Base-by-base conservation (phyloP, 1,139 yeast genomes). In the Trichomonascaceae sp. region DNA sequence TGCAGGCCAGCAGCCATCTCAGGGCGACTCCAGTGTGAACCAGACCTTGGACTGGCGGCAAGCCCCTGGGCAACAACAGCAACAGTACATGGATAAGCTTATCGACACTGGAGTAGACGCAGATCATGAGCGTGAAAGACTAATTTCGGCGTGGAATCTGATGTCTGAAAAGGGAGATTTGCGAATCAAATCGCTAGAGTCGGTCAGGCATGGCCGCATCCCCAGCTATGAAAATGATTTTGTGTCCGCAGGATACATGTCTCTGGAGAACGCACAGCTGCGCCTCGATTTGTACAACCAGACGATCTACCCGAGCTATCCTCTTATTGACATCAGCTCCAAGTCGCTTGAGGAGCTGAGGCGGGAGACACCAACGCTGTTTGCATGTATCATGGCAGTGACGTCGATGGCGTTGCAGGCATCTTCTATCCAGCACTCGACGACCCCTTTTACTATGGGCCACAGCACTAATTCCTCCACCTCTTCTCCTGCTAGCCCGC, bases 371-470 rank as follows among this genome's bases (percentile, higher is more conserved):
- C 93, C 93, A 2, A 61, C 69, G 28, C 53, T 84, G 31, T 71
- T 81, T 43, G 67, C 76, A 32, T 64, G 80, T 1, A 58, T 82
- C 16, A 70, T 84, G 70, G 67, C 81, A 1, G 66, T 74, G 9
- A 60, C 81, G 1, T 71, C 78, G 4, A 51, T 66, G 26, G 56
- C 68, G 5, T 50, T 63, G 25, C 6, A 20, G 11, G 6, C 23
- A 11, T 8, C 9, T 20, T 20, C 23, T 8, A 11, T 20, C 23
- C 11, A 6, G 6, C 6, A 6, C 6, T 20, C 23, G 11, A 11
- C 9, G 11, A 20, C 23, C 11, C 23, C 23, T 20, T 20, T 8
- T 11, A 20, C 9, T 20, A 11, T 11, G 11, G 23, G 23, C 23
- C 9, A 11, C 11, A 11, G 23, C 9, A 11, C 9, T 20, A 11